Base-by-base conservation (phyloP, 331 rosid species). In the Quercus phellos region DNA sequence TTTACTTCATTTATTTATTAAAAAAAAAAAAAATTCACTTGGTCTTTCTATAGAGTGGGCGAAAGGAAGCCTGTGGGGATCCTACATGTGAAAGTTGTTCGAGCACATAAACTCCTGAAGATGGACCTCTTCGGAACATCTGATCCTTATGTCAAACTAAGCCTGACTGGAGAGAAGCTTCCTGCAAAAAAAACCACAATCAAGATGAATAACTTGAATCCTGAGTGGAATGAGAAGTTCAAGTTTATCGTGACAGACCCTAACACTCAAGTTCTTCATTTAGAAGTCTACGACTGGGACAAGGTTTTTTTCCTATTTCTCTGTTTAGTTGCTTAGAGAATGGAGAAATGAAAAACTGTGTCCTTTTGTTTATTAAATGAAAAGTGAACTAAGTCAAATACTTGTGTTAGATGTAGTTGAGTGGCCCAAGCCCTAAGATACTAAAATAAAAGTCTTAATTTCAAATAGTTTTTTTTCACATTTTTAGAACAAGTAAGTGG, bases 211-310 rank as follows among this genome's bases (percentile, higher is more conserved):
- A 95, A 87, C 76, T 84, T 95, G 90, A 93, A 93, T 83, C 99
- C 99, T 2, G 89, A 68, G 87, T 95, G 99, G 99, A 87, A 95
- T 72, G 99, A 95, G 85, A 93, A 88, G 66, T 95, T 93, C 88
- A 95, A 93, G 89, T 79, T 95, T 64, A 83, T 93, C 68, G 98
- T 95, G 60, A 90, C 90, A 81, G 96, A 95, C 51, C 99, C 98
- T 26, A 74, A 78, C 58, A 84, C 94, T 76, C 99, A 95, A 90
- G 86, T 89, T 82, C 99, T 95, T 79, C 93, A 71, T 34, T 76
- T 95, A 80, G 92, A 95, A 86, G 98, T 95, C 76, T 91, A 75
- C 73, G 99, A 95, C 75, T 95, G 99, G 98, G 99, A 95, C 84
- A 93, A 95, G 97, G 98, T 93, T 64, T 80, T 72, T 72, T 50